phyloP scores from a whole-genome alignment of 1,139 yeast genomes.

The Kodamaea arcana region DNA sequence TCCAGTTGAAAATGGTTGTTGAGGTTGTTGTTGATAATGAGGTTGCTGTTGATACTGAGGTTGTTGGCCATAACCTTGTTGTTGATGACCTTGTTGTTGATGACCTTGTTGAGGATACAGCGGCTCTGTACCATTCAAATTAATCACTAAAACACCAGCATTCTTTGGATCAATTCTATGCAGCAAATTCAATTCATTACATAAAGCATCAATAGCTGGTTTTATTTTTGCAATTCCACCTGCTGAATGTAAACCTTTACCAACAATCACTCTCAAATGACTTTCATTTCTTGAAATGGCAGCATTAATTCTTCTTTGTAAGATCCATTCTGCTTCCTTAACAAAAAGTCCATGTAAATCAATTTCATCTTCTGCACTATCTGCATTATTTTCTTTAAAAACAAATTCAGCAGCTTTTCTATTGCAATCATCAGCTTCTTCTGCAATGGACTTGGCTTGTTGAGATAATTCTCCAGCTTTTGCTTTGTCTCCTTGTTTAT shows the following conservation, averaged over 20 bases:
- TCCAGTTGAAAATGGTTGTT: conserved; percentile 22
- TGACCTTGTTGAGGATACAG: conserved; percentile 26
- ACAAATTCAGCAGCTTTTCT: conserved; percentile 87
- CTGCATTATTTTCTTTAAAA: conserved; percentile 82
- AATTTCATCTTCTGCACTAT: conserved; percentile 78
- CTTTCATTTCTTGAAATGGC: conserved; percentile 58
- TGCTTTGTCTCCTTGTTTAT: conserved; percentile 64
- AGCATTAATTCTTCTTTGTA: conserved; percentile 69
- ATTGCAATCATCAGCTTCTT: conserved; percentile 66
- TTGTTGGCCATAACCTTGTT: conserved; percentile 27
- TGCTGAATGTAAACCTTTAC: conserved; percentile 87
- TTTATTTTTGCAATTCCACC: conserved; percentile 81
- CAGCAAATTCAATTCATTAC: conserved; percentile 58
- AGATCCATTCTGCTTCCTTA: conserved; percentile 77
- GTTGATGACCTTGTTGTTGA: conserved; percentile 5
- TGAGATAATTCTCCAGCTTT: conserved; percentile 72
- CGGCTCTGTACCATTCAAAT: conserved; percentile 39
- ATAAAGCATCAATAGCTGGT: conserved; percentile 82
- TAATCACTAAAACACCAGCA: conserved; percentile 74
- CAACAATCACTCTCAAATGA: conserved; percentile 70
- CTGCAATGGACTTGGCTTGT: conserved; percentile 56
- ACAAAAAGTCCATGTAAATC: conserved; percentile 91
- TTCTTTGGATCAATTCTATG: conserved; percentile 66
- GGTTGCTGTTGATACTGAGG: conserved; percentile 21
- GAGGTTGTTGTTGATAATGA: conserved; percentile 23